phyloP scores from a whole-genome alignment of 176 grass and related monocot genomes.

The Elaeis guineensis region DNA sequence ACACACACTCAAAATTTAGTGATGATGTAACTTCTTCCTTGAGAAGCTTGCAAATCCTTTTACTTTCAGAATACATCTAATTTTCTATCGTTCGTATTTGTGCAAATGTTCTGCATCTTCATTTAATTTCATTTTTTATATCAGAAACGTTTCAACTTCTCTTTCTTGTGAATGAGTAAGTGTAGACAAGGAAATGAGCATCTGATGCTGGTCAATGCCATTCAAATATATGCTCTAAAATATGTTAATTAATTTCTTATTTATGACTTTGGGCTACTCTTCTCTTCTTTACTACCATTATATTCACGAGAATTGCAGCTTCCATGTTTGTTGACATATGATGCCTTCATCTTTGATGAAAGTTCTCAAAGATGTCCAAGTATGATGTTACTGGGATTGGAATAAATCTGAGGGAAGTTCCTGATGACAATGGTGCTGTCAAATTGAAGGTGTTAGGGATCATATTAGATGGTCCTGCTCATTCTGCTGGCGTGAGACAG shows the following conservation, averaged over 20 bases:
- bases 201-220: too few relatives aligned
- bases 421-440: slow-evolving; percentile 44
- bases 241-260: slow-evolving; percentile 8
- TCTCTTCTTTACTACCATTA: slow-evolving; percentile 3
- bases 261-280: neutral
- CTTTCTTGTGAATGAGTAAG: too few relatives aligned
- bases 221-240: neutral
- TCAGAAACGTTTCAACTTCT: too few relatives aligned
- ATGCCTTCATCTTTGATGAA: slow-evolving; percentile 31
- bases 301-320: slow-evolving; percentile 44
- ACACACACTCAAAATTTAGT: too few relatives aligned
- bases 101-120: too few relatives aligned
- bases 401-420: slow-evolving; percentile 83
- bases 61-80: too few relatives aligned
- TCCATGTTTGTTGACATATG: slow-evolving; percentile 43
- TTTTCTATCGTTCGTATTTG: too few relatives aligned
- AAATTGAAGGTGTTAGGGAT: slow-evolving; percentile 90
- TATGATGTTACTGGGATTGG: slow-evolving; percentile 90
- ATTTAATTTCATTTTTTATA: too few relatives aligned
- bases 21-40: too few relatives aligned
- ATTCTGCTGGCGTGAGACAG: slow-evolving; percentile 82
- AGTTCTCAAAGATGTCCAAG: slow-evolving; percentile 98
- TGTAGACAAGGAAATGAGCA: too few relatives aligned
- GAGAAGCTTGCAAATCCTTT: too few relatives aligned
- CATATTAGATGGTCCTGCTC: slow-evolving; percentile 80